These are phyloP conservation scores for Coemansia sp. DNA, from an alignment of 192 early-diverging fungal species.

Conservation along the genomic window DNA sequence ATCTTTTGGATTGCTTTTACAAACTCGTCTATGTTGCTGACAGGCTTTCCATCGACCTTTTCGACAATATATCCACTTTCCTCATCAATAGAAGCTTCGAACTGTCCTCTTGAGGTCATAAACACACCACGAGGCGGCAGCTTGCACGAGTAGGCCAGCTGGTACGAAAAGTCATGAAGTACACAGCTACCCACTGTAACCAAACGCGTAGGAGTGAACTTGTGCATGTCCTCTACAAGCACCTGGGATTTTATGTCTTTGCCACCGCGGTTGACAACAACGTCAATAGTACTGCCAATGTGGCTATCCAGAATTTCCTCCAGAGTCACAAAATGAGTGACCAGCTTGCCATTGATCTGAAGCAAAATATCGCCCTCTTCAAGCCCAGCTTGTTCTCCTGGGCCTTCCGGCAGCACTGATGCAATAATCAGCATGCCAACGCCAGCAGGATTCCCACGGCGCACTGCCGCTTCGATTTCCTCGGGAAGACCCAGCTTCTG, in stretches of 20 bases:
- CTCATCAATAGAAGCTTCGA: conserved; percentile 6
- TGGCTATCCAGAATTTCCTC: conserved; percentile 63
- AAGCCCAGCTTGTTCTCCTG: conserved; percentile 56
- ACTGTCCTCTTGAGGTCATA: conserved; percentile 56
- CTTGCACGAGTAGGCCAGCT: conserved; percentile 69
- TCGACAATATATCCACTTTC: conserved; percentile 51
- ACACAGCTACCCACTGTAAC: conserved; percentile 84
- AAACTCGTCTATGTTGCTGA: conserved; percentile 65
- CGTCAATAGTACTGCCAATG: conserved; percentile 51
- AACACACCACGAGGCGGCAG: conserved; percentile 77
- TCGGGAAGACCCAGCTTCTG: conserved; percentile 68
- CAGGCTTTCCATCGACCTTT: conserved; percentile 64
- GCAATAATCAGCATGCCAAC: conserved; percentile 70
- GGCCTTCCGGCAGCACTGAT: conserved; percentile 66
- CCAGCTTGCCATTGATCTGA: conserved; percentile 58
- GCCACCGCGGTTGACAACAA: conserved; percentile 62
- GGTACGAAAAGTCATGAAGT: conserved; percentile 71
- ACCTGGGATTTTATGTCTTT: conserved; percentile 50
- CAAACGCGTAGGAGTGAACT: conserved; percentile 77
- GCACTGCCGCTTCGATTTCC: conserved; percentile 62
- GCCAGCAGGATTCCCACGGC: conserved; percentile 60
- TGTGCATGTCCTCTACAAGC: conserved; percentile 68
- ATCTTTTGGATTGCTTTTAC: conserved; percentile 62
- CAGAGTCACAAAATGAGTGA: conserved; percentile 71
- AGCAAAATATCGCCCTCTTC: conserved; percentile 75